These are phyloP conservation scores for Meyerozyma smithsonii DNA, from an alignment of 1,139 yeast genomes.

Conservation along the genomic window DNA sequence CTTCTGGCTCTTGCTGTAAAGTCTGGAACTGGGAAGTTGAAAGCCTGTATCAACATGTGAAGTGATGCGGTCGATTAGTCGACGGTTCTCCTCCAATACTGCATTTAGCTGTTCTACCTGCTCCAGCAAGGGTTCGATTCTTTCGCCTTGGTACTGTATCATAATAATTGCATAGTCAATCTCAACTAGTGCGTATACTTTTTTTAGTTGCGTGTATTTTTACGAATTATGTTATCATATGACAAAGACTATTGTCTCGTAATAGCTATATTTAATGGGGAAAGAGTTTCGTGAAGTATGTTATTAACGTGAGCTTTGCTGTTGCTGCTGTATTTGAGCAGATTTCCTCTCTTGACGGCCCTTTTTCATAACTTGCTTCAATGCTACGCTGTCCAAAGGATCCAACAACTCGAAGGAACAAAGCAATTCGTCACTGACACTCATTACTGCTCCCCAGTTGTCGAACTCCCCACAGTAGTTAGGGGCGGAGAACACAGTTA, in stretches of 20 bases:
- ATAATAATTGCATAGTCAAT: background rate
- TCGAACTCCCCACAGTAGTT: conserved; percentile 98
- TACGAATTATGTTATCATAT: conserved; percentile 3
- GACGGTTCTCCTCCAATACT: conserved; percentile 23
- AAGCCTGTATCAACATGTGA: conserved; percentile 21
- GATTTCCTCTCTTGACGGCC: conserved; percentile 74
- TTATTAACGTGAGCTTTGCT: conserved; percentile 1
- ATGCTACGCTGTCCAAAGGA: conserved; percentile 88
- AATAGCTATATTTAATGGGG: too few species aligned
- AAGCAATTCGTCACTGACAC: conserved; percentile 85
- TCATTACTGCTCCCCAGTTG: conserved; percentile 99
- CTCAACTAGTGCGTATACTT: conserved; percentile 22
- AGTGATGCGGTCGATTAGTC: conserved; percentile 19
- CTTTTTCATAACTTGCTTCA: conserved; percentile 87
- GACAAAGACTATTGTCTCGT: too few species aligned
- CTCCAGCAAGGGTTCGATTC: conserved; percentile 26
- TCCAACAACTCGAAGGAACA: conserved; percentile 91
- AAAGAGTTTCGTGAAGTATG: background rate
- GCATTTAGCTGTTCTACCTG: conserved; percentile 19
- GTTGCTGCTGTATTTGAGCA: conserved; percentile 36
- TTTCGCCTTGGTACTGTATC: conserved; percentile 25
- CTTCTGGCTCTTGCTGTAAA: conserved; percentile 4
- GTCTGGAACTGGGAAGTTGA: conserved; percentile 17
- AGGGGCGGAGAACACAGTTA: conserved; percentile 94
- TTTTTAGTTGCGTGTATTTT: too few species aligned